Evolutionary conservation across 768 basidiomycete species (phyloP).

Genomic region (Termitomyces sp.): DNA sequence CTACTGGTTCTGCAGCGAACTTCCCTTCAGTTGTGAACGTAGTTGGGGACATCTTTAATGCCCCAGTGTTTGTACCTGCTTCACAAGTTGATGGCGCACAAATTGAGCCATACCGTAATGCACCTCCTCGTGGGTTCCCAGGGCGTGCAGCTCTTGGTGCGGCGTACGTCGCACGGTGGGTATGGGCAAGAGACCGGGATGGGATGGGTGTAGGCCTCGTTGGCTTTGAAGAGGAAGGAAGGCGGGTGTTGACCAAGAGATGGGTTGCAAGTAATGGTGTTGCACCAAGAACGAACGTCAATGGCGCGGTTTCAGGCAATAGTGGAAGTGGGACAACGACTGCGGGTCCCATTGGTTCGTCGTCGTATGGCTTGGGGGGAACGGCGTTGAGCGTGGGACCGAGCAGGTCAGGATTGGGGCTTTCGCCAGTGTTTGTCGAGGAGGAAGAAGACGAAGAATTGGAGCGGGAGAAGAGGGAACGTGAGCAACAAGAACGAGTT

Average conservation of each 20-base stretch:
- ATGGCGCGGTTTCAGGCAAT: slow-evolving; percentile 25
- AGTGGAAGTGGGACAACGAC: slow-evolving; percentile 3
- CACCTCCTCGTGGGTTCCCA: slow-evolving; percentile 65
- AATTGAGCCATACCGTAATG: slow-evolving; percentile 64
- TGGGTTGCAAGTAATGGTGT: slow-evolving; percentile 66
- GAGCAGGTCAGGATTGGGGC: slow-evolving; percentile 37
- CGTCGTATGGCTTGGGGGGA: slow-evolving; percentile 49
- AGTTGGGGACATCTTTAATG: slow-evolving; percentile 79
- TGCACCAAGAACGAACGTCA: slow-evolving; percentile 56
- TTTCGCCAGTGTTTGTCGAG: slow-evolving; percentile 52
- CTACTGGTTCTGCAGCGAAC: slow-evolving; percentile 77
- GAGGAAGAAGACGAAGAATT: slow-evolving; percentile 75
- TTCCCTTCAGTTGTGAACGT: slow-evolving; percentile 80
- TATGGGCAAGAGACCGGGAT: slow-evolving; percentile 63
- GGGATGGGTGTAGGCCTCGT: slow-evolving; percentile 40
- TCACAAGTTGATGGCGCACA: slow-evolving; percentile 79
- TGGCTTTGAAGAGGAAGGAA: slow-evolving; percentile 78
- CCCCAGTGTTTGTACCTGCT: slow-evolving; percentile 68
- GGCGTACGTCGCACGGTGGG: slow-evolving; percentile 81
- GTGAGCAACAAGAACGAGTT: slow-evolving; percentile 17
- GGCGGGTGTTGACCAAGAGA: slow-evolving; percentile 63
- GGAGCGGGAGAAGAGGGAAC: slow-evolving; percentile 41
- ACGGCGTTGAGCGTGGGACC: neutral
- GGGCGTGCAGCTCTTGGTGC: slow-evolving; percentile 67
- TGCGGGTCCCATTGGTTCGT: neutral